phyloP scores from a whole-genome alignment of 2,329 filamentous ascomycete genomes.

The Pseudopithomyces chartarum region DNA sequence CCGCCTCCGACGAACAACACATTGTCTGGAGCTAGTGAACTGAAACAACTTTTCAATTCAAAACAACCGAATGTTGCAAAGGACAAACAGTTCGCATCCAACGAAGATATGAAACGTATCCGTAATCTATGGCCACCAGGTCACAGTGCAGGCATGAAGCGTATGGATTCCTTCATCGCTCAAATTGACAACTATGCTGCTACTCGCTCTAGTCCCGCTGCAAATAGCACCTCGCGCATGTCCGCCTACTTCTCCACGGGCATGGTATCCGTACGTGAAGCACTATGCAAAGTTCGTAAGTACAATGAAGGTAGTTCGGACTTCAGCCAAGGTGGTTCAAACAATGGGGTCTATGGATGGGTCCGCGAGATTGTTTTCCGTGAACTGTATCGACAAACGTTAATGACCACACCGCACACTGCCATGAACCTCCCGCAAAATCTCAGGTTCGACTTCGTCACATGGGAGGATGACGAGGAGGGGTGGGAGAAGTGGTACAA shows the following conservation, averaged over 20 bases:
- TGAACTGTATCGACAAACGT: constrained; percentile 57
- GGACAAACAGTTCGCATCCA: constrained; percentile 47
- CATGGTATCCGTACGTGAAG: constrained; percentile 53
- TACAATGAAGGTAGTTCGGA: constrained; percentile 50
- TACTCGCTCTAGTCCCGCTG: constrained; percentile 50
- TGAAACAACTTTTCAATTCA: constrained; percentile 39
- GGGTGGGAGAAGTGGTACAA: constrained; percentile 56
- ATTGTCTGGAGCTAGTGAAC: constrained; percentile 27
- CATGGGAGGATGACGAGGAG: constrained; percentile 57
- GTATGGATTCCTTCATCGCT: constrained; percentile 49
- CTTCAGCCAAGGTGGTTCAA: constrained; percentile 47
- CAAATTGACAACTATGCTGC: constrained; percentile 48
- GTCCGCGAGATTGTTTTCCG: constrained; percentile 59
- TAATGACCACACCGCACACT: constrained; percentile 53
- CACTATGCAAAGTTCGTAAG: constrained; percentile 48
- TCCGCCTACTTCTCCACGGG: constrained; percentile 54
- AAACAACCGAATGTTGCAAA: constrained; percentile 43
- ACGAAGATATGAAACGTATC: constrained; percentile 47
- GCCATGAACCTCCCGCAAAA: constrained; percentile 58
- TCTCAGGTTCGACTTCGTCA: constrained; percentile 57
- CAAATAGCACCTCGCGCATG: constrained; percentile 49
- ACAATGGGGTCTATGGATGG: constrained; percentile 50
- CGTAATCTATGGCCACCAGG: constrained; percentile 53
- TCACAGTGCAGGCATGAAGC: constrained; percentile 48
- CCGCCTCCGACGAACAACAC: constrained; percentile 49